Conservation (phyloP, 495 filamentous ascomycete species). For the Saxophila tyrrhenica region DNA sequence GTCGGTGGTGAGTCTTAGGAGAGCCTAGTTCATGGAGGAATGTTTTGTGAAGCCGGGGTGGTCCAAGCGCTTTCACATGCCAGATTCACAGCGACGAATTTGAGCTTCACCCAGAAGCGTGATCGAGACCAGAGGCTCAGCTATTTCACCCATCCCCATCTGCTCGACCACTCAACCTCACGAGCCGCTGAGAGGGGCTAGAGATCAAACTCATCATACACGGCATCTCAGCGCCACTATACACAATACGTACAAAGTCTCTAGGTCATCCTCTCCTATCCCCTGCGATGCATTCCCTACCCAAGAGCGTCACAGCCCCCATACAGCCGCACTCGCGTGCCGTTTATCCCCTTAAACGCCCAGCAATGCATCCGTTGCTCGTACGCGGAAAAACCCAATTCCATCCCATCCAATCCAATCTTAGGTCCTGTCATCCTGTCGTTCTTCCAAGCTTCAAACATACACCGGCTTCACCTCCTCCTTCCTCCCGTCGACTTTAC, state of each 20-base stretch:
- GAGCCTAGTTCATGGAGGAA: too few species aligned
- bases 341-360: not conserved
- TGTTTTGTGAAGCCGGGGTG: not conserved
- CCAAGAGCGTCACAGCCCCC: too few species aligned
- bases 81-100: not conserved
- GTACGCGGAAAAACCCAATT: not conserved
- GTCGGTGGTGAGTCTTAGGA: too few species aligned
- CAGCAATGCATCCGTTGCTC: not conserved
- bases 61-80: not conserved
- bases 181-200: too few species aligned
- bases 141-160: too few species aligned
- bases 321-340: not conserved
- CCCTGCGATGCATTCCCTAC: not conserved
- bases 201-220: too few species aligned
- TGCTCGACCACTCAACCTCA: too few species aligned
- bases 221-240: not conserved
- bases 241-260: not conserved
- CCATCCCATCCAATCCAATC: not conserved
- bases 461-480: not conserved
- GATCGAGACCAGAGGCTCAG: too few species aligned
- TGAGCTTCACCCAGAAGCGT: not conserved
- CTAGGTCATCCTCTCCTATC: not conserved
- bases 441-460: not conserved
- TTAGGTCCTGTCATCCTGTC: too few species aligned
- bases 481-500: conserved; percentile 39